These are phyloP conservation scores for Carnegiea gigantea DNA, from an alignment of 179 eudicot genomes.

Conservation along the genomic window DNA sequence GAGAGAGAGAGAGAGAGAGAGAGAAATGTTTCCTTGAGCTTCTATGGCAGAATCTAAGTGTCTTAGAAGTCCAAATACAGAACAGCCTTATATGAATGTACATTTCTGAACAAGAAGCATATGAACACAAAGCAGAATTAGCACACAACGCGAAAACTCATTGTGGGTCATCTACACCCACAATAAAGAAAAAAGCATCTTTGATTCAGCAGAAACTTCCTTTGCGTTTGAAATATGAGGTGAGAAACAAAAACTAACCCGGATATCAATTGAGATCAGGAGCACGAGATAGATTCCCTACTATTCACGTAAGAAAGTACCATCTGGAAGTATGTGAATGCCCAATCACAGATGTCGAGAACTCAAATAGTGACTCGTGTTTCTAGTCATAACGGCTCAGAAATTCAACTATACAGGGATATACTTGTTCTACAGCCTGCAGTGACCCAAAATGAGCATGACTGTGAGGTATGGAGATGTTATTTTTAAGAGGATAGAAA, in stretches of 20 bases:
- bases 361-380: neutral
- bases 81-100: constrained; percentile 13
- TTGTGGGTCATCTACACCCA: neutral
- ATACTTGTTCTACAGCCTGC: constrained; percentile 85
- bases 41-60: neutral
- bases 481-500: neutral
- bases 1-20: neutral
- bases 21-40: neutral
- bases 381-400: constrained; percentile 52
- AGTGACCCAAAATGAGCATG: constrained; percentile 20
- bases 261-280: neutral
- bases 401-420: constrained; percentile 77
- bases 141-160: neutral
- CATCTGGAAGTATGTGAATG: neutral
- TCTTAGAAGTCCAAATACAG: neutral
- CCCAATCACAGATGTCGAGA: neutral
- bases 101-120: neutral
- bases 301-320: neutral
- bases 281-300: neutral
- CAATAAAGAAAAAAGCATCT: neutral
- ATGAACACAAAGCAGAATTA: constrained; percentile 5
- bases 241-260: constrained; percentile 2
- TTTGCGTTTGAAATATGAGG: neutral
- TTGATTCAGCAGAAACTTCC: constrained; percentile 9
- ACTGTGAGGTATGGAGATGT: neutral